Evolutionary conservation across 1,284 basidiomycete genomes (phyloP), one percentile per base, ranked within the genome.

Genomic region (Ganoderma lingzhi): DNA sequence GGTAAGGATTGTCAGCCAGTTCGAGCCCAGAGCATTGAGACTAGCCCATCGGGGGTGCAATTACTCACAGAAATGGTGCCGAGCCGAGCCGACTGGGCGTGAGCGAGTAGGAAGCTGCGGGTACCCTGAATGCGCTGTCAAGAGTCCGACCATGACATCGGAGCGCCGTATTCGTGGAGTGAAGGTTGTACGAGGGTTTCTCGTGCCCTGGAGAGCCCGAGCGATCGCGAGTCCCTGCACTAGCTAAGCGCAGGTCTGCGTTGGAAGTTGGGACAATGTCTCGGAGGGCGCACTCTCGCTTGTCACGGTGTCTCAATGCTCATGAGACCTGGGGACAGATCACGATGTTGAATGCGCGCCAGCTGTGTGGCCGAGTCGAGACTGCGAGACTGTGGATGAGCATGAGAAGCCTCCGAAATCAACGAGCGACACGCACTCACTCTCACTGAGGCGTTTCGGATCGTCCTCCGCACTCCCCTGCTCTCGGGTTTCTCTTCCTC

Each of bases 111-210:
- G 23, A 56, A 35, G 6, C 32, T 35, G 23, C 59, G 37, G 39
- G 23, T 12, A 41, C 23, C 23, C 19, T 39, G 23, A 42, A n/a
- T 28, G 37, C 30, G 58, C n/a, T 19, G 39, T 14, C 37, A 61
- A 42, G 15, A 55, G 53, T 62, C 60, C 37, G 62, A 41, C 44
- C 19, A 4, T 37, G 23, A 28, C 45, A 41, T 12, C 48, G 48
- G 62, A 63, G 62, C 62, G 62, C 35, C 48, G 37, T 55, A 35
- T n/a, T 63, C 39, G 62, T 63, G 62, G 48, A 55, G 62, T 39
- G 10, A 63, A 39, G 48, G 62, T 51, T 48, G 12, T 53, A 4
- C 51, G 51, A 30, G 51, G 51, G 53, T 32, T 56, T n/a, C 23
- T 28, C 48, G 23, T 8, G n/a, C 2, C 45, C n/a, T 23, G 23